Evolutionary conservation across 83 land plant species (phyloP).

Genomic region (Thuja plicata): DNA sequence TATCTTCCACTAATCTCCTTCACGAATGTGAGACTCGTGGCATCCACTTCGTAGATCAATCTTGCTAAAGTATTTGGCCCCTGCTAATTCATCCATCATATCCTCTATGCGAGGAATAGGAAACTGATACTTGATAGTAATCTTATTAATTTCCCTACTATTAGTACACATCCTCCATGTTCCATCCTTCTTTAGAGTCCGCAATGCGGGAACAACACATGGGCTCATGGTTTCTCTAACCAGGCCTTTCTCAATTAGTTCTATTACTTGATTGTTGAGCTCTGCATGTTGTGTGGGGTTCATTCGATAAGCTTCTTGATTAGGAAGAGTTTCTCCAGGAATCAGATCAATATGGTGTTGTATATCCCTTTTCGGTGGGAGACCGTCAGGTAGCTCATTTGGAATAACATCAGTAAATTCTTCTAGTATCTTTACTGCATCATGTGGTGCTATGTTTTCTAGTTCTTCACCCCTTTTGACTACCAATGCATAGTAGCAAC

Average conservation of each 20-base stretch:
- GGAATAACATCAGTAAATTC: neutral
- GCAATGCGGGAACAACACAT: no score
- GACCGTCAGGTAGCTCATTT: neutral
- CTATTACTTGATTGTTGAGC: neutral
- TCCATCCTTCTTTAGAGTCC: no score
- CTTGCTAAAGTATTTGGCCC: conserved; percentile 17
- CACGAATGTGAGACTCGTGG: conserved; percentile 7
- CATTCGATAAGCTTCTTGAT: neutral
- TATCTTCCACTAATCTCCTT: conserved; percentile 15
- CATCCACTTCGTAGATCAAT: conserved; percentile 23
- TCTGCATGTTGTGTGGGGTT: neutral
- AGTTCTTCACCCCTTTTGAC: neutral
- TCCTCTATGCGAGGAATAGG: conserved; percentile 25
- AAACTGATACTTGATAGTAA: conserved; percentile 20
- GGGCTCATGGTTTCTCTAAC: neutral
- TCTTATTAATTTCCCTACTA: conserved; percentile 23
- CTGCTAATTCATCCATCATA: conserved; percentile 13
- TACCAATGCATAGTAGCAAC: neutral
- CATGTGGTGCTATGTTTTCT: no score
- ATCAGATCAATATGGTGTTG: conserved; percentile 11
- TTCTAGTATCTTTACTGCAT: neutral
- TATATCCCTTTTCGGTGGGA: conserved; percentile 12
- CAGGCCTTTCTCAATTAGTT: conserved; percentile 8
- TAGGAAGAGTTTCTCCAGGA: neutral
- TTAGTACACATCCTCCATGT: conserved; percentile 13